Evolutionary conservation across 352 stramenopile species (phyloP).

Genomic region (Pythium biforme): DNA sequence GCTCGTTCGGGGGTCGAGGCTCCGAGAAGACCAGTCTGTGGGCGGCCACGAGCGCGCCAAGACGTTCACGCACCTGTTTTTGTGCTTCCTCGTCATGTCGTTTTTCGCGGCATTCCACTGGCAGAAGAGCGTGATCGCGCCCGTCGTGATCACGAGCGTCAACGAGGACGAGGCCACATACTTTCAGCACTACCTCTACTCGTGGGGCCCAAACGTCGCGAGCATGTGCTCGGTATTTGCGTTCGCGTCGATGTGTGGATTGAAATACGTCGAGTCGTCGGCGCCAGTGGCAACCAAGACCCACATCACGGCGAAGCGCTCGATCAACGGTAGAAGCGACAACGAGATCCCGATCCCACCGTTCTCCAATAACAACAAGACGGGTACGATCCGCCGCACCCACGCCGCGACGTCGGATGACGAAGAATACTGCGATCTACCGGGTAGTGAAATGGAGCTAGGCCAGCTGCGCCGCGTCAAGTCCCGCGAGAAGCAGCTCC

Average conservation of each 20-base stretch:
- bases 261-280: conserved; percentile 46
- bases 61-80: conserved; percentile 42
- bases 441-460: conserved; percentile 13
- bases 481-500: conserved; percentile 10
- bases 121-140: conserved; percentile 65
- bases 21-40: conserved; percentile 26
- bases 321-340: conserved; percentile 4
- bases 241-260: conserved; percentile 47
- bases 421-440: conserved; percentile 16
- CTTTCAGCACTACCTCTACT: conserved; percentile 59
- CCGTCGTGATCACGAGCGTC: conserved; percentile 22
- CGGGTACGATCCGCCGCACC: neutral
- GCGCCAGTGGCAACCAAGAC: neutral
- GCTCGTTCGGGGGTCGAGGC: conserved; percentile 43
- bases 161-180: conserved; percentile 24
- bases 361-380: conserved; percentile 8
- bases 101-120: conserved; percentile 73
- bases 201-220: conserved; percentile 43
- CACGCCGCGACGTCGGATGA: neutral
- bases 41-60: conserved; percentile 1
- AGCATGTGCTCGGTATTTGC: conserved; percentile 51
- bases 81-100: conserved; percentile 49
- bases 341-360: conserved; percentile 1
- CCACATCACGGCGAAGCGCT: conserved; percentile 5
- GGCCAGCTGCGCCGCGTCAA: conserved; percentile 15